Evolutionary conservation across 2,329 filamentous ascomycete species (phyloP), one percentile per base, ranked within the genome.

Genomic region (Hortaea werneckii): DNA sequence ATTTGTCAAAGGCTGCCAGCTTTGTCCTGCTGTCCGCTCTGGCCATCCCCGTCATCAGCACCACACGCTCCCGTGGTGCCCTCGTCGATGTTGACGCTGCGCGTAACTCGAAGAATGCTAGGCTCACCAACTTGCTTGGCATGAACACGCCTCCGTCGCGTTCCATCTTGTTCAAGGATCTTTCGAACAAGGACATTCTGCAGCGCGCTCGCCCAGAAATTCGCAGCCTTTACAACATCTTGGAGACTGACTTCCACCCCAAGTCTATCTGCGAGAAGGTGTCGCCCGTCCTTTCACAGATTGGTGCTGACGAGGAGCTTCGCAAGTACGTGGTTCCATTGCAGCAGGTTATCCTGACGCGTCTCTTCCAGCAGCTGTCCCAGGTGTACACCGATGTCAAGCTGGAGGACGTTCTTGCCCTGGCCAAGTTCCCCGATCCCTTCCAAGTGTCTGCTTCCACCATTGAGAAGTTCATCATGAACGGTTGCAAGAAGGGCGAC

Each of bases 381-480:
- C 92, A 98, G 69, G 92, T 98, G 45, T 98, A 98, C 71, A 94
- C 96, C 69, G 95, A 92, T 40, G 90, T 98, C 46, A 88, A 96
- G 66, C 78, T 98, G 50, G 79, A 80, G 59, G 96, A 96, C 59
- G 90, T 98, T 40, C 84, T 95, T 66, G 83, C 86, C 61, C 83
- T 98, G 45, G 92, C 92, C 52, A 79, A 92, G 63, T 98, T 98
- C 77, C 92, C 92, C 7, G 89, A 94, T 65, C 87, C 92, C 37
- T 96, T 94, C 78, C 85, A 95, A 70, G 88, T 96, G 56, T 85
- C 79, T 53, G 82, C 85, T 44, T 81, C 83, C 55, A 94, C 87
- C 51, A 94, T 98, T 56, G 92, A 98, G 76, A 98, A 96, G 74
- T 98, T 98, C 76, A 96, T 98, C 76, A 98, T 98, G 92, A 98